phyloP scores from a whole-genome alignment of 768 basidiomycete genomes.

The Rhodocollybia butyracea region DNA sequence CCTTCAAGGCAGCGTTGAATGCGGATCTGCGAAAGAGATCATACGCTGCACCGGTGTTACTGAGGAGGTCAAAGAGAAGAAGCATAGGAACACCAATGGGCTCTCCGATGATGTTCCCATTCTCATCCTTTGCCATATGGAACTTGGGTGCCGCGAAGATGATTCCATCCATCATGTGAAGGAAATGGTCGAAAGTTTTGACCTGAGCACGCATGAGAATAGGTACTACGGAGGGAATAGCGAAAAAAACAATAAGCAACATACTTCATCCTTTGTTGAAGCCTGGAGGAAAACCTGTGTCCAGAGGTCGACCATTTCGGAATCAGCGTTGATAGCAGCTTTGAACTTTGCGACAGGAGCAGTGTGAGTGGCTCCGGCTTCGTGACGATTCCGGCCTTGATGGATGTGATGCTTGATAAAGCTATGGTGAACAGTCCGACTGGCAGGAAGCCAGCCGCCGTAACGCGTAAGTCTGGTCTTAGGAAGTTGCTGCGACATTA shows the following conservation, averaged over 20 bases:
- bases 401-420: not conserved
- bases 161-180: not conserved
- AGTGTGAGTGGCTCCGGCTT: not conserved
- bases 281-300: constrained; percentile 6
- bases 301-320: constrained; percentile 8
- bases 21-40: not conserved
- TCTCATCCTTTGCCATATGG: not conserved
- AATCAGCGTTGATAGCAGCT: constrained; percentile 3
- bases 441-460: constrained; percentile 8
- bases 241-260: not conserved
- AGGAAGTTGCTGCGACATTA: no score
- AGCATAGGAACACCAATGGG: constrained; percentile 7
- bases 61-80: constrained; percentile 4
- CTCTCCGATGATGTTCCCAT: not conserved
- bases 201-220: no score
- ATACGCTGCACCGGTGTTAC: not conserved
- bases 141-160: not conserved
- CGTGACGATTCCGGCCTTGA: not conserved
- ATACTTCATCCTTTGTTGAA: constrained; percentile 3
- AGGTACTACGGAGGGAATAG: not conserved
- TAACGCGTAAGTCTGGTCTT: constrained; percentile 9
- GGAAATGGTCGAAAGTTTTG: not conserved
- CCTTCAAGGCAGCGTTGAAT: not conserved
- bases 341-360: constrained; percentile 1
- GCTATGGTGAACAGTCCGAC: not conserved